Percentiles rank a stretch among this genome's conserved stretches.
These are phyloP conservation scores for Ilyonectria mors-panacis DNA, from an alignment of 2,329 filamentous ascomycete species.

Conservation along the genomic window DNA sequence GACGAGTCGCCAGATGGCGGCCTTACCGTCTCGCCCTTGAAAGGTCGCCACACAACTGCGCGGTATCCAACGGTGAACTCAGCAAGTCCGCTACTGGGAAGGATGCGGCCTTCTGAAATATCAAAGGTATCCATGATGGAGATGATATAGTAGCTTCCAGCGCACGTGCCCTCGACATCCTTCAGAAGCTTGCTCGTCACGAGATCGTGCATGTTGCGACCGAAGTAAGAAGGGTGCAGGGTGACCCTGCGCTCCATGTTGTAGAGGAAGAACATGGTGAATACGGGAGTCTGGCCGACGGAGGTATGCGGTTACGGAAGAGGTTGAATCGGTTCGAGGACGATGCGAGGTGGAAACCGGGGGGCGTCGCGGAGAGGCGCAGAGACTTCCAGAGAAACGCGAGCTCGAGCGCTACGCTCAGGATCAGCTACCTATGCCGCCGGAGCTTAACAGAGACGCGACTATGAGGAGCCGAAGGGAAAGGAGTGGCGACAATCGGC, in stretches of 20 bases:
- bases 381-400: background rate
- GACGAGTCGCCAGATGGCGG: constrained; percentile 32
- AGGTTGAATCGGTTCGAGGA: constrained; percentile 14
- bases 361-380: constrained; percentile 5
- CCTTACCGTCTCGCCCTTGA: constrained; percentile 96
- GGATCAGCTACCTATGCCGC: background rate
- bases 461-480: background rate
- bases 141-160: constrained; percentile 97
- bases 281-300: constrained; percentile 24
- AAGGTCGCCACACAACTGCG: constrained; percentile 97
- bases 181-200: constrained; percentile 90
- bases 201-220: constrained; percentile 91
- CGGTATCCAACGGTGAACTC: constrained; percentile 97
- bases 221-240: constrained; percentile 97
- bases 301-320: constrained; percentile 6
- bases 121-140: constrained; percentile 98
- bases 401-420: background rate
- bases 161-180: constrained; percentile 96
- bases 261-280: constrained; percentile 95
- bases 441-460: background rate
- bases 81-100: constrained; percentile 91
- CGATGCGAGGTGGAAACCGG: constrained; percentile 11
- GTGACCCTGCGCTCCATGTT: constrained; percentile 96
- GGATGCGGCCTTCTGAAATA: constrained; percentile 92
- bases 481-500: constrained; percentile 5